Evolutionary conservation across 2,329 filamentous ascomycete genomes (phyloP), one percentile per base, ranked within the genome.

Genomic region (Penicillium frequentans): DNA sequence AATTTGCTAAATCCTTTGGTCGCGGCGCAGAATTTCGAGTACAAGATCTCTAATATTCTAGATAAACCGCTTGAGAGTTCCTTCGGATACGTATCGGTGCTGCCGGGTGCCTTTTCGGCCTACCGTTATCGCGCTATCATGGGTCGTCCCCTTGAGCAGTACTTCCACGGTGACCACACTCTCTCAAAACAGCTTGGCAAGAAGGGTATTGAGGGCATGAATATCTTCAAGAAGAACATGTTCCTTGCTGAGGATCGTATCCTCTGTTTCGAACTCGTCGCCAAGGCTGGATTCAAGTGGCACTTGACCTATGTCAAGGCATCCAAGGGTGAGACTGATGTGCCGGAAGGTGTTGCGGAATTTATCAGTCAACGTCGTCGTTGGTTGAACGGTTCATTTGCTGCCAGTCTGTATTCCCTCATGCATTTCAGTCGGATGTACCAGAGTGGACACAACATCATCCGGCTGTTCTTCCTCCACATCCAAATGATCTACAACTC

Each of bases 221-320:
- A 97, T 79, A 97, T 98, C 75, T 98, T 98, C 89, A 98, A 97
- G 82, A 98, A 98, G 86, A 98, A 98, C 85, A 98, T 98, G 93
- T 98, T 97, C 84, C 93, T 98, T 86, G 93, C 93, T 75, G 93
- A 98, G 80, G 93, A 98, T 87, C 92, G 93, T 86, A 98, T 98
- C 81, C 85, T 98, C 54, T 98, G 93, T 82, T 98, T 98, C 83
- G 93, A 98, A 76, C 82, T 98, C 71, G 93, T 98, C 64, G 93
- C 93, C 73, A 98, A 98, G 81, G 93, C 93, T 54, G 95, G 95
- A 62, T 95, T 93, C 70, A 98, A 98, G 78, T 98, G 93, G 93
- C 93, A 98, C 83, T 78, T 98, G 74, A 93, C 90, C 59, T 98
- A 98, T 77, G 95, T 98, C 83, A 98, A 98, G 82, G 89, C 93